Evolutionary conservation across 163 green algal genomes (phyloP), one percentile per base, ranked within the genome.

Genomic region (Scenedesmus sp.): DNA sequence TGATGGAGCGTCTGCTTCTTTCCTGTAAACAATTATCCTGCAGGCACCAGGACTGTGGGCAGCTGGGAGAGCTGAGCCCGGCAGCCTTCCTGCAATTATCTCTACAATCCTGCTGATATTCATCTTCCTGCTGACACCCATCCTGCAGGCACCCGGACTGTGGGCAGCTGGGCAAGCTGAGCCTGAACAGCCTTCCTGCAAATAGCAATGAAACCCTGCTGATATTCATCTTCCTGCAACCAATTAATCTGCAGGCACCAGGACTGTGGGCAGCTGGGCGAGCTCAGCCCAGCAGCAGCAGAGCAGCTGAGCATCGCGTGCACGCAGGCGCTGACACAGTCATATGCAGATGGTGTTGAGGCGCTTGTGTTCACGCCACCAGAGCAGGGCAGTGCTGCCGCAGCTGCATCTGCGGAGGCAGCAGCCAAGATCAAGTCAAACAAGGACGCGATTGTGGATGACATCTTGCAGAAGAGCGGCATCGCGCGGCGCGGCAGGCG

Each of bases 371-470:
- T 88, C 52, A 52, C 23, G 0, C 60, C 82, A 46, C 81, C 88
- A 20, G 55, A n/a, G 5, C 7, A 59, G 20, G 46, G 34, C 0
- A 56, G 55, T 6, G 56, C 83, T 67, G 87, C 87, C 26, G 87
- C 76, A 0, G 10, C n/a, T 4, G 88, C 84, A 16, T 81, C 90
- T 67, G 70, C 64, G 2, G 90, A 93, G 52, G 90, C 90, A 12
- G 90, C 90, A 16, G 20, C 59, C 15, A 93, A 93, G 83, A 87
- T 93, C 56, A 59, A 85, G 56, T 59, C 56, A 2, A 93, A 93
- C 84, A 86, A 81, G 34, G 82, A 86, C 0, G 90, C 83, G 1
- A 93, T 93, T 1, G 64, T 93, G 70, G 90, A 93, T 1, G 90
- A 93, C 84, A 93, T 93, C 1, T 7, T 90, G 82, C 3, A 52